These are phyloP conservation scores for Paracorniculantispora psalliotae DNA, from an alignment of 2,329 filamentous ascomycete species.

Conservation along the genomic window DNA sequence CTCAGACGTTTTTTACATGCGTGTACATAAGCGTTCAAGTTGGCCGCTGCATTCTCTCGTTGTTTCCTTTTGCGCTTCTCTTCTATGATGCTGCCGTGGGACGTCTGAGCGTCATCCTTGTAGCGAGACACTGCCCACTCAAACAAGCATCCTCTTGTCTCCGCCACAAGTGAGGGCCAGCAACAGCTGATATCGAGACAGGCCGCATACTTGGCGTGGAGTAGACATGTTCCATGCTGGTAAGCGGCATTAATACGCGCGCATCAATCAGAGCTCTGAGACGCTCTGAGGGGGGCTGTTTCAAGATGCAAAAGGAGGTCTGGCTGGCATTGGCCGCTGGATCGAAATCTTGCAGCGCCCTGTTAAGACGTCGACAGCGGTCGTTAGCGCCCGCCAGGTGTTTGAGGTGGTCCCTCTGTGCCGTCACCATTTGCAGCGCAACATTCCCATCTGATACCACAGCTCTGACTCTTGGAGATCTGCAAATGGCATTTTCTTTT, in stretches of 20 bases:
- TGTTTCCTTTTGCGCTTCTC: not conserved
- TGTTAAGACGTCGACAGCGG: not conserved
- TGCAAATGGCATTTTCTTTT: not conserved
- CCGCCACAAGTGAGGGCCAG: not conserved
- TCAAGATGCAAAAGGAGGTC: not conserved
- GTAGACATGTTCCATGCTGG: not conserved
- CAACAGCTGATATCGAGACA: not conserved
- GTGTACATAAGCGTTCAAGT: not conserved
- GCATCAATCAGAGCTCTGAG: not conserved
- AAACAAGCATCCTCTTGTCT: too few species aligned
- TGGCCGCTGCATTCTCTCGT: not conserved
- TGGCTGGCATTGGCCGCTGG: too few species aligned
- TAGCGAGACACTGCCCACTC: not conserved
- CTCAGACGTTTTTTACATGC: not conserved
- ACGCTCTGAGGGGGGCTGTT: constrained; percentile 1
- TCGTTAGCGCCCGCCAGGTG: not conserved
- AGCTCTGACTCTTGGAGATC: not conserved
- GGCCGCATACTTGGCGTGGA: not conserved
- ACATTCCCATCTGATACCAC: not conserved
- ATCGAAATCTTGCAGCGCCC: too few species aligned
- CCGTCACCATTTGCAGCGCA: not conserved
- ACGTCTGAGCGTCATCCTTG: not conserved
- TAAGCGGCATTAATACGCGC: not conserved
- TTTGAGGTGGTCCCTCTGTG: too few species aligned
- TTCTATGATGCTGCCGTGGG: not conserved